A percentile compares a stretch with the other conserved stretches of the same genome.
Evolutionary conservation across 2,329 filamentous ascomycete species (phyloP).

Genomic region (Xylaria polymorpha): DNA sequence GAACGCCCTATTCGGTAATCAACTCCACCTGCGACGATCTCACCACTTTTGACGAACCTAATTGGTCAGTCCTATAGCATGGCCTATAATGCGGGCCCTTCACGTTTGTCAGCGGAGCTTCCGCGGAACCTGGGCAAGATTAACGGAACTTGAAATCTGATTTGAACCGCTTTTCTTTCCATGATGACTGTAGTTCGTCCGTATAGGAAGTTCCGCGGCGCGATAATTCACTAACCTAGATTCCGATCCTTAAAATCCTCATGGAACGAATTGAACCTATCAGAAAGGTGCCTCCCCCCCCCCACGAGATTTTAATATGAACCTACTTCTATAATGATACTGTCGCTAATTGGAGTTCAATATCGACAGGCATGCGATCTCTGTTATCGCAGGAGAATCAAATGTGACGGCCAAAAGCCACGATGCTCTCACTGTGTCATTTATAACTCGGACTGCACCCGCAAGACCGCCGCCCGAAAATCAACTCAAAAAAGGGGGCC

Average conservation of each 20-base stretch:
- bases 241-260: neutral
- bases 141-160: neutral
- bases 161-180: constrained; percentile 1
- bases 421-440: constrained; percentile 39
- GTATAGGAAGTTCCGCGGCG: constrained; percentile 3
- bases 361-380: constrained; percentile 39
- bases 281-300: constrained; percentile 19
- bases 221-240: neutral
- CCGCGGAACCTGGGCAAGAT: constrained; percentile 21
- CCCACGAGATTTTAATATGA: neutral
- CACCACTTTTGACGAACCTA: neutral
- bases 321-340: neutral
- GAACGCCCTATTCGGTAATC: neutral
- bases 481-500: constrained; percentile 26
- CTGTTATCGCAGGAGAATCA: constrained; percentile 42
- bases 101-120: constrained; percentile 35
- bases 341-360: constrained; percentile 5
- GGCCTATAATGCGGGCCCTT: neutral
- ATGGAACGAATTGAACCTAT: constrained; percentile 11
- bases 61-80: neutral
- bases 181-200: neutral
- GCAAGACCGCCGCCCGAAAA: constrained; percentile 36
- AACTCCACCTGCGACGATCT: constrained; percentile 2
- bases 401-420: constrained; percentile 40
- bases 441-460: constrained; percentile 40